Evolutionary conservation across 2,329 filamentous ascomycete genomes (phyloP).

Genomic region (Ophiocordyceps sinensis): DNA sequence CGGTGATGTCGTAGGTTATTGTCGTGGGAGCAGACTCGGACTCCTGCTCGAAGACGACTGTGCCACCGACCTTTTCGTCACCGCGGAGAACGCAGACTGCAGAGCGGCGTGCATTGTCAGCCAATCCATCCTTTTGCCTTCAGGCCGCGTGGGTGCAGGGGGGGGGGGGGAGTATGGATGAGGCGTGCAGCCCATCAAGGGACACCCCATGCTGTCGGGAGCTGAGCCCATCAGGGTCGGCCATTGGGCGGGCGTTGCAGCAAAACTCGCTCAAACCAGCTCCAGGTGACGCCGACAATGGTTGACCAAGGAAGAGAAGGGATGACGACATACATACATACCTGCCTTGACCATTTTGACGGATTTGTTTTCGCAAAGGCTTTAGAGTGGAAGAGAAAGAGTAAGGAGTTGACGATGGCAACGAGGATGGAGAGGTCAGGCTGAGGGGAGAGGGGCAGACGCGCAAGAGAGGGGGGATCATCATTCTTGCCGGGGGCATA

Average conservation of each 20-base stretch:
- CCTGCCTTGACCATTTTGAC: constrained; percentile 98
- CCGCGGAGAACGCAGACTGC: constrained; percentile 92
- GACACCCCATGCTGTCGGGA: constrained; percentile 9
- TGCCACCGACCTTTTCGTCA: constrained; percentile 90
- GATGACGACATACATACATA: constrained; percentile 25
- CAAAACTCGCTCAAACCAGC: constrained; percentile 48
- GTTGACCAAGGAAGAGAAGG: neutral
- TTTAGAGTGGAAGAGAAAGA: neutral
- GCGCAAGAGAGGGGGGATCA: too few relatives aligned
- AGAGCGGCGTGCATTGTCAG: constrained; percentile 4
- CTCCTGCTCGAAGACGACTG: constrained; percentile 88
- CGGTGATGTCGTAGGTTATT: constrained; percentile 82
- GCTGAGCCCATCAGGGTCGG: constrained; percentile 3
- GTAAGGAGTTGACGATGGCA: too few relatives aligned
- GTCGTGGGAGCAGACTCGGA: constrained; percentile 70
- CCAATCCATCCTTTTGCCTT: neutral
- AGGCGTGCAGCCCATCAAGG: constrained; percentile 20
- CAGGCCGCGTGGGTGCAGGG: neutral
- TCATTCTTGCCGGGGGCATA: too few relatives aligned
- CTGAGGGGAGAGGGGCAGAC: too few relatives aligned
- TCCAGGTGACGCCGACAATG: constrained; percentile 22
- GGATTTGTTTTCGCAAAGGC: constrained; percentile 23
- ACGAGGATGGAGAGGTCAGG: too few relatives aligned
- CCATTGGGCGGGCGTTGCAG: constrained; percentile 2
- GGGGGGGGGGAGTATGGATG: neutral